Conservation (phyloP, 768 basidiomycete species). For the Leucogyrophana mollusca region DNA sequence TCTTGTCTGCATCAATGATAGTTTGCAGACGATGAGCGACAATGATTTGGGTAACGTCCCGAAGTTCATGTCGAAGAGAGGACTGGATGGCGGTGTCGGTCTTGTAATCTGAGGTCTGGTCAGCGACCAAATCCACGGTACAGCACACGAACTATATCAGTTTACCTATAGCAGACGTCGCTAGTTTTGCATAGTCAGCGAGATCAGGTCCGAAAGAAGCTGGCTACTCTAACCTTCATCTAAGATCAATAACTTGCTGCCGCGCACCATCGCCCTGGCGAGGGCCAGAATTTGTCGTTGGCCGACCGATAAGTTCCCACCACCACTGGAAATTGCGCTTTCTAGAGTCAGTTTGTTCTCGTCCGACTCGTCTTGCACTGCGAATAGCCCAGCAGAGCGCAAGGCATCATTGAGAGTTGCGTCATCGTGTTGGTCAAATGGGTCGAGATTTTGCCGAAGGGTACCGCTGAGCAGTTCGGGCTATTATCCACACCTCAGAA, state of each 20-base stretch:
- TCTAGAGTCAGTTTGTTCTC: conserved; percentile 30
- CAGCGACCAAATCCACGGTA: too few species aligned
- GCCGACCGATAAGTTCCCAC: conserved; percentile 50
- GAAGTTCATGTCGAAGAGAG: conserved; percentile 49
- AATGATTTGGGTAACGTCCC: too few species aligned
- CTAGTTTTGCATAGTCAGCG: neutral
- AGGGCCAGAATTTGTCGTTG: conserved; percentile 62
- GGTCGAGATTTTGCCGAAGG: conserved; percentile 60
- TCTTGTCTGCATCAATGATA: too few species aligned
- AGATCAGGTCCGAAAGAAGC: too few species aligned
- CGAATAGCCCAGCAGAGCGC: conserved; percentile 47
- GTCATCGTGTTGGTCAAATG: conserved; percentile 55
- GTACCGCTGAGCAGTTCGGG: conserved; percentile 56
- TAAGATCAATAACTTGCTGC: too few species aligned
- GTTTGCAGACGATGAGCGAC: too few species aligned
- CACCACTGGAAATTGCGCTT: conserved; percentile 44
- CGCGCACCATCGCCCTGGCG: too few species aligned
- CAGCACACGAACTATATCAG: too few species aligned
- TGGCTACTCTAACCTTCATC: too few species aligned
- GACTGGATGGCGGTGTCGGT: conserved; percentile 59
- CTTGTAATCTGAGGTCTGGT: conserved; percentile 52
- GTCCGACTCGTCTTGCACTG: conserved; percentile 35
- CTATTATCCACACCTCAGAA: conserved; percentile 20
- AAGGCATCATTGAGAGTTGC: conserved; percentile 47
- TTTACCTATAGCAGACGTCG: too few species aligned